Evolutionary conservation across 2,329 filamentous ascomycete species (phyloP), one percentile per base, ranked within the genome.

Genomic region (Aspergillus aculeatinus): DNA sequence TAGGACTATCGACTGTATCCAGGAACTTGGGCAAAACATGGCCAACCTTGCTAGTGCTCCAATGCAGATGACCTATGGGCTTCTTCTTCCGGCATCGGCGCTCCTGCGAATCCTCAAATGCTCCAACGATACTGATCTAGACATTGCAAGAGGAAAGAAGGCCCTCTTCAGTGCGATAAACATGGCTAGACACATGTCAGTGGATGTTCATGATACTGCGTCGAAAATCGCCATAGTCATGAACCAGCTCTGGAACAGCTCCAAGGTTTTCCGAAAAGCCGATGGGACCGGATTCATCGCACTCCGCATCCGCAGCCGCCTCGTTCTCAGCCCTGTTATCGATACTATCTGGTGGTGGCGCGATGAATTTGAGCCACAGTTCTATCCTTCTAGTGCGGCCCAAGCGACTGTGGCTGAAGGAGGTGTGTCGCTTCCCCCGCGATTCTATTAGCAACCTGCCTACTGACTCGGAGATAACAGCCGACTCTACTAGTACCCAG

Each of bases 321-420:
- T 79, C 12, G 69, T 69, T 0, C 66, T 76, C 6, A 75, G 76
- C 57, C 68, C 71, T 9, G 67, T 78, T 5, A 63, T 79, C 19
- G 77, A 79, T 63, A 64, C 71, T 11, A 68, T 78, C 23, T 77
- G 76, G 69, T 79, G 77, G 77, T 79, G 76, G 76, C 71, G 76
- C 6, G 77, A 79, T 51, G 77, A 79, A 55, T 76, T 72, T 55
- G 76, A 75, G 42, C 63, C 67, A 4, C 65, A 68, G 9, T 56
- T 66, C n/a, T 66, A 69, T 49, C 31, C 55, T 12, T 61, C 58
- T 52, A 44, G 54, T 10, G 55, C 55, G 29, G 59, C 63, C 1
- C 62, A 60, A 25, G 57, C 57, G 2, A 69, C 65, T 23, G 50
- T 55, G 4, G 23, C 60, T 21, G 67, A 68, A 21, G 63, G 69